phyloP scores from a whole-genome alignment of 1,284 basidiomycete species.

The Xerocomus amazonicus region DNA sequence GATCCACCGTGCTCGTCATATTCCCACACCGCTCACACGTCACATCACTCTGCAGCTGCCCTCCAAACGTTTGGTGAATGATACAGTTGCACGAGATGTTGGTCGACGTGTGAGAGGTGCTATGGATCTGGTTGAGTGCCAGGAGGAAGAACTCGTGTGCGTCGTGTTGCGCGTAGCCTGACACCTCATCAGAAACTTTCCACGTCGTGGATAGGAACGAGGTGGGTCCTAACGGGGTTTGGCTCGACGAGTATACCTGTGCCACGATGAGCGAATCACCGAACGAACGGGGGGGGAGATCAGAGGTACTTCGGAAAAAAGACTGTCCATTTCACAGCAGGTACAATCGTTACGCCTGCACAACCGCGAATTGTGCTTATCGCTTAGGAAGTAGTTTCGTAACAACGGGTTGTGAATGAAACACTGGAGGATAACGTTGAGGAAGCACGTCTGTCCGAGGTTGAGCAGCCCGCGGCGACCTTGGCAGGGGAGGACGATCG shows the following conservation, averaged over 20 bases:
- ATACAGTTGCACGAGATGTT: conserved; percentile 85
- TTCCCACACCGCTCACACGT: conserved; percentile 79
- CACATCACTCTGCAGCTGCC: conserved; percentile 85
- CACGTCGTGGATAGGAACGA: conserved; percentile 86
- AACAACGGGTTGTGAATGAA: conserved; percentile 91
- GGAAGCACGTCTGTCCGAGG: conserved; percentile 92
- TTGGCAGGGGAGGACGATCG: conserved; percentile 56
- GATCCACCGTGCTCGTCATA: conserved; percentile 79
- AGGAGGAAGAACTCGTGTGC: conserved; percentile 90
- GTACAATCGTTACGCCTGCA: conserved; percentile 80
- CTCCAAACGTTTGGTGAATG: conserved; percentile 88
- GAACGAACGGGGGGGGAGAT: neutral
- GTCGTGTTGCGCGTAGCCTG: conserved; percentile 92
- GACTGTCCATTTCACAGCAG: conserved; percentile 92
- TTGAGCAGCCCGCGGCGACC: conserved; percentile 86
- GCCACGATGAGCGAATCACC: neutral
- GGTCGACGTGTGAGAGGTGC: conserved; percentile 68
- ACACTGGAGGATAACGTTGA: conserved; percentile 92
- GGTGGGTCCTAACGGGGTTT: conserved; percentile 77
- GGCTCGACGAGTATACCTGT: conserved; percentile 70
- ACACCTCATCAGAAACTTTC: conserved; percentile 79
- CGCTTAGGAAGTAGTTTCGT: conserved; percentile 86
- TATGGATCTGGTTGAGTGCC: conserved; percentile 80
- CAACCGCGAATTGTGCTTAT: conserved; percentile 71
- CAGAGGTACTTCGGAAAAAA: conserved; percentile 74